These are phyloP conservation scores for Aspergillus sclerotiicarbonarius DNA, from an alignment of 495 filamentous ascomycete genomes.

Conservation along the genomic window DNA sequence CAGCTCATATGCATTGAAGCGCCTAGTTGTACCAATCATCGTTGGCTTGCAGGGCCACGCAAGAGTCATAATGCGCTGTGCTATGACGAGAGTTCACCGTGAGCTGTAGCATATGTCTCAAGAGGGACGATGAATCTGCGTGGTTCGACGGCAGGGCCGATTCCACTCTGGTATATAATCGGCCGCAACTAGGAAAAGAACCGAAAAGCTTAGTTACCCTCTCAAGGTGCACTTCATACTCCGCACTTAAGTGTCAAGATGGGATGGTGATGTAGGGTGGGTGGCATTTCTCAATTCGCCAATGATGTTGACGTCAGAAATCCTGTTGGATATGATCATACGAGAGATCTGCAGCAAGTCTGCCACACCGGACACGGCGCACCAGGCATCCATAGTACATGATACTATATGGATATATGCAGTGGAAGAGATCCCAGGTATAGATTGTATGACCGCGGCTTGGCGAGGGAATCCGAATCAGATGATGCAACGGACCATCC, in stretches of 20 bases:
- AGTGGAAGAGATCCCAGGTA: not conserved
- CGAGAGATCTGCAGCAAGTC: not conserved
- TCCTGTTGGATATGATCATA: not conserved
- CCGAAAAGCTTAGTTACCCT: too few relatives aligned
- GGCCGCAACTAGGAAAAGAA: too few relatives aligned
- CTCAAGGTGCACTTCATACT: too few relatives aligned
- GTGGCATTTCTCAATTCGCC: not conserved
- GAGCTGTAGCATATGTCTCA: too few relatives aligned
- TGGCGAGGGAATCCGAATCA: not conserved
- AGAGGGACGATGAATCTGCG: too few relatives aligned
- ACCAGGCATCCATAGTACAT: not conserved
- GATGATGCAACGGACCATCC: conserved; percentile 4
- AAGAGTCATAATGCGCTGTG: not conserved
- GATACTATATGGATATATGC: too few relatives aligned
- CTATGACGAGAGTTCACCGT: too few relatives aligned
- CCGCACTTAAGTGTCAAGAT: not conserved
- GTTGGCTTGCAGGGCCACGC: not conserved
- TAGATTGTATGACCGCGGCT: not conserved
- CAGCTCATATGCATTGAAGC: not conserved
- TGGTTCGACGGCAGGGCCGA: too few relatives aligned
- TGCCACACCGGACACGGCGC: not conserved
- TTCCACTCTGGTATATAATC: too few relatives aligned
- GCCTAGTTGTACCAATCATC: not conserved
- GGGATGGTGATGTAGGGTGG: not conserved
- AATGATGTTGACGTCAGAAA: not conserved